Evolutionary conservation across 225 moss, liverwort and hornwort genomes (phyloP), one percentile per base, ranked within the genome.

Genomic region (Ulota crispa): DNA sequence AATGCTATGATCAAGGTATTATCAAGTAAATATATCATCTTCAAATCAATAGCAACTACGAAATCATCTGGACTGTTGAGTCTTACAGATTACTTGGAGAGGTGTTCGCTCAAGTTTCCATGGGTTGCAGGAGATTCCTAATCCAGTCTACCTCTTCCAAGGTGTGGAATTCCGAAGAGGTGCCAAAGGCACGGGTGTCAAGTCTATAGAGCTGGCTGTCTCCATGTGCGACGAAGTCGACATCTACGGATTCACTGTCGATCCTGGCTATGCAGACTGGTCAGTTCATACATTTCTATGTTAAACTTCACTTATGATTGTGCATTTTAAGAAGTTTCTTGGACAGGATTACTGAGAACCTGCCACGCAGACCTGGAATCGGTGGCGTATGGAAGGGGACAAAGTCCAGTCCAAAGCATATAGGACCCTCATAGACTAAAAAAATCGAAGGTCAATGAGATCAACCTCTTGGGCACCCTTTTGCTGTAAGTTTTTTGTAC

Each of bases 111-210:
- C 39, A 70, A 70, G 56, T 28, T 55, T 32, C 32, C 26, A 9
- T 7, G 54, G 61, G 61, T 16, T 45, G 77, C 83, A 88, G 88
- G 85, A 88, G 50, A 85, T 88, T 63, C 85, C 83, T 21, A 89
- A 89, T 70, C 89, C 89, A 42, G 85, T 89, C 23, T 89, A 89
- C 78, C 85, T 89, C 47, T 89, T 89, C 65, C 89, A 89, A 67
- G 89, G 89, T 37, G 84, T 89, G 21, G 89, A 85, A n/a, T 83
- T 89, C 19, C 87, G 89, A 67, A 85, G 85, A 30, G 89, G 89
- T 20, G 89, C 89, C 6, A 89, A 89, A 53, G 89, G 89, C 70
- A 89, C 89, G 1, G 89, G 89, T 69, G 70, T 89, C 32, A 87
- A 89, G 42, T 85, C 89, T 68, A 72, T 89, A 59, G 89, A 89